Base-by-base conservation (phyloP, 768 basidiomycete genomes). In the Pleurotus cornucopiae region DNA sequence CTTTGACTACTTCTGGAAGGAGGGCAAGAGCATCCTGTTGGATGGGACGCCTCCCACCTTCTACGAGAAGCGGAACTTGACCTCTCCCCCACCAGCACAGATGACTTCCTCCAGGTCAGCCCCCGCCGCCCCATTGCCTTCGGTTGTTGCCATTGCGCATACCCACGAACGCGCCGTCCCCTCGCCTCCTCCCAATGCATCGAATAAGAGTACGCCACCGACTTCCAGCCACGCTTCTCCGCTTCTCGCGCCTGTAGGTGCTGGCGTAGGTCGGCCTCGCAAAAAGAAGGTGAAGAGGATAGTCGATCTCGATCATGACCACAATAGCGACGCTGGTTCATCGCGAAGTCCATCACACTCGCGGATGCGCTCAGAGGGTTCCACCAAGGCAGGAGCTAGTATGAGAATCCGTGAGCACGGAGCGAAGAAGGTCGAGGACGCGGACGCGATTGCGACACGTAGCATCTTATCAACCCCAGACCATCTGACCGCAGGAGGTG, bases 1-100 rank as follows among this genome's bases (percentile, higher is more conserved):
- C 67, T 95, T 95, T 65, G 83, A 88, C 57, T 81, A 82, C 64
- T 98, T 98, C 67, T 84, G 79, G 71, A 84, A 84, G 63, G 95
- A 97, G 72, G 85, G 86, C n/a, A 91, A 86, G 71, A 72, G 71
- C 6, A 78, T 96, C 20, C 70, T 73, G n/a, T 69, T 98, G 37
- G 94, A 98, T 64, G 92, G 91, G 3, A 72, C 79, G 5, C 68
- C 68, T 7, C 87, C 91, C 4, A 80, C 83, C 43, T 84, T 85
- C 65, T 84, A 86, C 66, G 91, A 94, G 73, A 82, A 78, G 65
- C 76, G 81, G 52, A 80, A 75, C 61, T 73, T 90, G 49, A 73
- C 75, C 5, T 67, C 74, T 4, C 67, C 76, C 21, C 76, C 78
- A 4, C 69, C 78, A 16, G 77, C 80, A 56, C 83, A 83, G 63